Evolutionary conservation across 805 yeast genomes (phyloP), one percentile per base, ranked within the genome.

Genomic region (Starmerella etchellsii): DNA sequence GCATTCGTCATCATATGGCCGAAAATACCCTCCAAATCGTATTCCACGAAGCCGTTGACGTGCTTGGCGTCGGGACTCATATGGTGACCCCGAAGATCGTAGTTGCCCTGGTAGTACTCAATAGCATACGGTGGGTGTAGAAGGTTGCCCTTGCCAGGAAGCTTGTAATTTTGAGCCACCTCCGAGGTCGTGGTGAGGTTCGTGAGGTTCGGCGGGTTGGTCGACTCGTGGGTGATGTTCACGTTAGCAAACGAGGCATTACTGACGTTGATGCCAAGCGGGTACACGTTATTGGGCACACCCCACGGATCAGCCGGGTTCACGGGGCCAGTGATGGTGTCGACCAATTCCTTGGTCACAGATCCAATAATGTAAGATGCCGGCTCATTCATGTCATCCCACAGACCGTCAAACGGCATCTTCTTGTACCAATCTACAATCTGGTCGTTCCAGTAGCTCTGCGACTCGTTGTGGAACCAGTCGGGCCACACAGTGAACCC

Each of bases 401-500:
- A 35, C 9, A 35, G 15, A 10, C 37, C 37, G 19, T 35, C 37
- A n/a, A 25, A 35, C 24, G 13, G 11, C 13, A 35, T 10, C n/a
- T 15, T 26, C 24, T 35, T 18, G 18, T 25, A 10, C 31, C 31
- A 35, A 4, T 9, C 4, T 4, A 24, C 9, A 14, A 35, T 9
- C 20, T 35, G 37, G 18, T 26, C 31, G 4, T 31, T 26, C 37
- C 37, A 35, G 18, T 35, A 35, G 7, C 23, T 14, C 31, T 35
- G 37, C 18, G 31, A 14, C 13, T 27, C n/a, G 31, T 35, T 35
- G 25, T 15, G 13, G 37, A 35, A 35, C 15, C 10, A 35, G 27
- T 35, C 37, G 13, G 37, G 37, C 31, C 31, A 35, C 11, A 35
- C 37, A 11, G 37, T 35, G 31, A 35, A 35, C 9, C 37, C 37